These are phyloP conservation scores for Lagerstroemia speciosa DNA, from an alignment of 345 rosid genomes.

Conservation along the genomic window DNA sequence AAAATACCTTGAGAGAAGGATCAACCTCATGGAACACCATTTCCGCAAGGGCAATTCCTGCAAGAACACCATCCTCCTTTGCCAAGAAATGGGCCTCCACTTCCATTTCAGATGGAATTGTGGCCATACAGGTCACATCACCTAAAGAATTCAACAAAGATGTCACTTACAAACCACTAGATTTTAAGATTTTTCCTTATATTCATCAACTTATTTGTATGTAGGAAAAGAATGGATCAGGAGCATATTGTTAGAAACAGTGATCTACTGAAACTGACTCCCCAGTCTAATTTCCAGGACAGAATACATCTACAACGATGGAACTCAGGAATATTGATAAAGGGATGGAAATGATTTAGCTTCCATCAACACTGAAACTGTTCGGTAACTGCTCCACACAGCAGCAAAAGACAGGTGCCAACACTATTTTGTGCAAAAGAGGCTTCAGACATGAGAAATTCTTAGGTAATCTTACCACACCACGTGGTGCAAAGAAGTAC, in stretches of 20 bases:
- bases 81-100: slow-evolving; percentile 92
- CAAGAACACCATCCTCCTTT: slow-evolving; percentile 83
- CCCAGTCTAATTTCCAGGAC: too few species aligned
- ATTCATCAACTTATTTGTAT: not conserved
- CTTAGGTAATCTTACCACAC: too few species aligned
- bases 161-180: not conserved
- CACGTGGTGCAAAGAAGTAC: too few species aligned
- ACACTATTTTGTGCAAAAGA: too few species aligned
- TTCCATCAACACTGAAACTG: not conserved
- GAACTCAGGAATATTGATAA: not conserved
- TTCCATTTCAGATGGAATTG: slow-evolving; percentile 72
- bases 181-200: not conserved
- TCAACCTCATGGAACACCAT: slow-evolving; percentile 83
- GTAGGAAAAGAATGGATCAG: not conserved
- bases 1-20: slow-evolving; percentile 65
- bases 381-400: not conserved
- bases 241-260: not conserved
- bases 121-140: slow-evolving; percentile 92
- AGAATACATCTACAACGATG: not conserved
- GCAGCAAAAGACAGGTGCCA: not conserved
- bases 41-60: slow-evolving; percentile 74
- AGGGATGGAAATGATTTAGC: not conserved
- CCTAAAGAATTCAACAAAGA: slow-evolving; percentile 32
- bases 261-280: not conserved
- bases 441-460: too few species aligned